These are phyloP conservation scores for Alternaria consortialis DNA, from an alignment of 2,329 filamentous ascomycete genomes.

Conservation along the genomic window DNA sequence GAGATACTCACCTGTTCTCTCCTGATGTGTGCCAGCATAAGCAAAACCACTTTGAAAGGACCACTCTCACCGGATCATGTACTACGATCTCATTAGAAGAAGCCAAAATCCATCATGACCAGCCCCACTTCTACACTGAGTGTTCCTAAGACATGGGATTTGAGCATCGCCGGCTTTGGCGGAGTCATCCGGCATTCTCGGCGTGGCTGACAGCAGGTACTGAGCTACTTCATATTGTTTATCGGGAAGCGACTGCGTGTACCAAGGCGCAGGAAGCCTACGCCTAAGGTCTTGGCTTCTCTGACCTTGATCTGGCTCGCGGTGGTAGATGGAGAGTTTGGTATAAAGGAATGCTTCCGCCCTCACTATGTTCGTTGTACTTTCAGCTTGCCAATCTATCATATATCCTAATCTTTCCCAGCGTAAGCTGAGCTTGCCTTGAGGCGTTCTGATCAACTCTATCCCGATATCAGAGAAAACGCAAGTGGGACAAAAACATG, in stretches of 20 bases:
- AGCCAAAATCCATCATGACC: neutral
- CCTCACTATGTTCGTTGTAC: neutral
- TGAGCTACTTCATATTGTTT: conserved; percentile 5
- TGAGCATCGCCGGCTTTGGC: neutral
- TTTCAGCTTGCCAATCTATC: neutral
- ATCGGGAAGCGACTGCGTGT: neutral
- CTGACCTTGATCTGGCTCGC: neutral
- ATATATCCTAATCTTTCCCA: neutral
- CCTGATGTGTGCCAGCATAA: neutral
- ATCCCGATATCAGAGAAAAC: neutral
- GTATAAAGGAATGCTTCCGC: conserved; percentile 9
- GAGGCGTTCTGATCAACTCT: neutral
- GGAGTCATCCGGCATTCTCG: conserved; percentile 1
- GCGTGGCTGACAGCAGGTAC: neutral
- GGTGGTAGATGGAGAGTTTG: neutral
- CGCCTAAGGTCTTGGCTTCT: conserved; percentile 8
- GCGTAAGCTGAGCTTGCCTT: neutral
- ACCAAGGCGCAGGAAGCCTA: conserved; percentile 5
- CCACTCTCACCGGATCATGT: neutral
- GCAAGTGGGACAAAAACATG: conserved; percentile 2
- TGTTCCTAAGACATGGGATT: neutral
- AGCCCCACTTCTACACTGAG: neutral
- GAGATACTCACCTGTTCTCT: neutral
- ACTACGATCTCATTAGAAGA: neutral
- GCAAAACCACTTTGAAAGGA: neutral